Conservation (phyloP, 2,329 filamentous ascomycete genomes). For the Colletotrichum sp. region DNA sequence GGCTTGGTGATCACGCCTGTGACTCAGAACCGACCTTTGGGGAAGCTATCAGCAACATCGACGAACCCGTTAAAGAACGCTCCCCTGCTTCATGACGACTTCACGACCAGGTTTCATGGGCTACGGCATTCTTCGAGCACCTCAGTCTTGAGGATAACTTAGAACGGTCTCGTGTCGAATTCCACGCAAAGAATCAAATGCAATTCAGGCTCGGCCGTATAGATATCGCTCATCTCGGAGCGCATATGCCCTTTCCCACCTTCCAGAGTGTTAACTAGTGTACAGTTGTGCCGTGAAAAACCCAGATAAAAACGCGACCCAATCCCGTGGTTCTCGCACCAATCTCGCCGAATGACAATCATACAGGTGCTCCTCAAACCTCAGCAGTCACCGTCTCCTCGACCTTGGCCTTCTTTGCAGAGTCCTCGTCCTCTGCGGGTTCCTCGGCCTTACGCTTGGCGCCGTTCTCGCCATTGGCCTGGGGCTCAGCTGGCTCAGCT, state of each 20-base stretch:
- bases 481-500: constrained; percentile 19
- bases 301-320: neutral
- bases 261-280: neutral
- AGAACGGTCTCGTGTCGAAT: neutral
- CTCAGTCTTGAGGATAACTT: neutral
- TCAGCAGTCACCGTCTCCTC: constrained; percentile 26
- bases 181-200: neutral
- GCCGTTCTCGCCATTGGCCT: constrained; percentile 35
- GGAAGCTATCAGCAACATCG: neutral
- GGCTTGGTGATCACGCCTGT: neutral
- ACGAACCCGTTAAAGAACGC: neutral
- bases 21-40: neutral
- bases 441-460: constrained; percentile 63
- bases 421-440: constrained; percentile 34
- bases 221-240: neutral
- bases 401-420: constrained; percentile 38
- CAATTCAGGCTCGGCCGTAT: neutral
- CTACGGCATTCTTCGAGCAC: neutral
- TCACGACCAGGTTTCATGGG: neutral
- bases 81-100: neutral
- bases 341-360: neutral
- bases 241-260: neutral
- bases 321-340: neutral
- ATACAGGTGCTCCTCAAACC: constrained; percentile 4
- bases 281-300: constrained; percentile 11